Evolutionary conservation across 1,284 basidiomycete species (phyloP), one percentile per base, ranked within the genome.

Genomic region (Waitea zeae): DNA sequence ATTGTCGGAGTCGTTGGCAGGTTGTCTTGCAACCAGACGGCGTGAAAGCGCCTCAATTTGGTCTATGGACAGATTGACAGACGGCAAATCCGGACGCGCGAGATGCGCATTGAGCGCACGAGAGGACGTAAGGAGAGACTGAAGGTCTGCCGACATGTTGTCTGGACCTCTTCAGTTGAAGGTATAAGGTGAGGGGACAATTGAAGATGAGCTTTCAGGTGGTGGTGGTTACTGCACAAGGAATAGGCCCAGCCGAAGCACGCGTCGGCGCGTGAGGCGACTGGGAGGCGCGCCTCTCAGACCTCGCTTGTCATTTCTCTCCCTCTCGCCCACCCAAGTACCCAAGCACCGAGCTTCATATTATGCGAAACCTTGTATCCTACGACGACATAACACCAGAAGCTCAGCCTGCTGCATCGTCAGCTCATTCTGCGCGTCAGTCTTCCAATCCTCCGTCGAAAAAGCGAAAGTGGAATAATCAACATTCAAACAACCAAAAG

Each of bases 41-140:
- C 84, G 64, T 1, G 81, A 84, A 54, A 92, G 86, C 0, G 78
- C 77, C 51, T 95, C 87, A 43, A 95, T 83, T 58, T 95, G 87
- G 54, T 92, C 87, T 27, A 95, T 64, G 3, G 83, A 83, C 33
- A 93, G 74, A 42, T 86, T 74, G 22, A 95, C 77, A 3, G 77
- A 70, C 5, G 89, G 89, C 1, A 95, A 58, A 43, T 89, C 82
- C 3, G 79, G 76, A 28, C 69, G 63, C 5, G 74, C 65, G 20
- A 86, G 56, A 50, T 87, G 79, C 0, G 77, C 72, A 9, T 73
- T 84, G 29, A 87, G 65, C 17, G 69, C 70, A 46, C 67, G 74
- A 4, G 80, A 82, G 24, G 74, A 51, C 33, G 71, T 68, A 41
- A 87, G 55, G 28, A 87, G 59, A 3, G 80, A 65, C 28, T 77